These are phyloP conservation scores for Cladorrhinum sp. DNA, from an alignment of 2,329 filamentous ascomycete genomes.

Conservation along the genomic window DNA sequence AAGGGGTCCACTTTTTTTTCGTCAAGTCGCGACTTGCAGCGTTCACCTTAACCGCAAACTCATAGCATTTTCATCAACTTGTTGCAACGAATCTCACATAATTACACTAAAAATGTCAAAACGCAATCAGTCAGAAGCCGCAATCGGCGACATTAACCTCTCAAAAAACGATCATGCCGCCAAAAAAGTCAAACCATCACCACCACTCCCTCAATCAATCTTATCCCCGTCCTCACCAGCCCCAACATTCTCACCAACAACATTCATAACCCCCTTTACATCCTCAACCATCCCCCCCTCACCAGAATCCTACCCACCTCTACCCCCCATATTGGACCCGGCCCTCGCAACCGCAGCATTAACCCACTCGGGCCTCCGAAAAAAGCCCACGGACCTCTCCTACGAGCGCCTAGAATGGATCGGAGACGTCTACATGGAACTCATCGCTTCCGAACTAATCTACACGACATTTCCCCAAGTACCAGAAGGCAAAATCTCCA, in stretches of 20 bases:
- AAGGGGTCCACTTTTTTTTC: background rate
- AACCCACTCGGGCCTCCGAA: constrained; percentile 57
- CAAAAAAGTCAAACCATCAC: constrained; percentile 23
- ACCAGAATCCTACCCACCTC: constrained; percentile 44
- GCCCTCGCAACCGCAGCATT: constrained; percentile 62
- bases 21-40: background rate
- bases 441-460: constrained; percentile 69
- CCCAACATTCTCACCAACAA: constrained; percentile 22
- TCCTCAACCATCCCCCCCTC: constrained; percentile 44
- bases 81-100: background rate
- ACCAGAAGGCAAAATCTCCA: constrained; percentile 66
- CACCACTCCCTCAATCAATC: background rate
- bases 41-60: background rate
- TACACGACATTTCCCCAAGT: constrained; percentile 60
- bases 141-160: constrained; percentile 10
- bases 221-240: background rate
- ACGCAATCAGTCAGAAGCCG: constrained; percentile 29
- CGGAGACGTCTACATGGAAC: constrained; percentile 81
- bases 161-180: constrained; percentile 10
- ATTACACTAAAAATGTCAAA: constrained; percentile 37
- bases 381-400: constrained; percentile 40
- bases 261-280: constrained; percentile 47
- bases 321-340: constrained; percentile 60
- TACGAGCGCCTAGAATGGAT: constrained; percentile 89
- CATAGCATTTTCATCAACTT: background rate